Evolutionary conservation across 1,139 yeast species (phyloP), one percentile per base, ranked within the genome.

Genomic region (Suhomyces bolitotheri): DNA sequence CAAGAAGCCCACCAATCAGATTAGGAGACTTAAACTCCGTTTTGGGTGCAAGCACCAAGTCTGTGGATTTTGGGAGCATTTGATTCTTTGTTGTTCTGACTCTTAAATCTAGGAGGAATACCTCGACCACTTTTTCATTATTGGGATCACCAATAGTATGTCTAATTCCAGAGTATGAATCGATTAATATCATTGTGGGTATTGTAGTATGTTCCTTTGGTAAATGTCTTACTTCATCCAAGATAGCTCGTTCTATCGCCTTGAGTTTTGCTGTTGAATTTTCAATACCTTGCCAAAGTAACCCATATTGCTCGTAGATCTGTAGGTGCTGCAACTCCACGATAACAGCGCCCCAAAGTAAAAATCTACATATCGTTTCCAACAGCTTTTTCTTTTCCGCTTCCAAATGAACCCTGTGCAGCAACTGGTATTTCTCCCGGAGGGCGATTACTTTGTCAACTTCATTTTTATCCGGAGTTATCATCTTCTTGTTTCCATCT

Each of bases 301-400:
- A 23, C 1, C 63, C 66, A 29, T 30, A 34, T 14, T 44, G 40
- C 31, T 63, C 68, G 38, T 49, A 58, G 7, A 64, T 39, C 21
- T 50, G 49, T 3, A 62, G 23, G 4, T 31, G 38, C 2, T 39
- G 30, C 3, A 60, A 36, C 2, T 46, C 31, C 2, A 56, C 50
- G 5, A 60, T 33, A 21, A 60, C 39, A 17, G 59, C 42, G 31
- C 54, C 44, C 78, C 78, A 73, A 4, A 64, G 47, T 10, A 68
- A 54, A 35, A 71, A 53, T 30, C 61, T 58, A 4, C 71, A 60
- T 9, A 69, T 50, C 34, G 68, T 71, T 12, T 61, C 53, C 22
- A 64, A 45, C 14, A 72, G 41, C 36, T 72, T 50, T 12, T 67
- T 56, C 25, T 58, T 60, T 45, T 73, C 78, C 2, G 66, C 58